Percentiles rank a stretch among this genome's conserved stretches.
phyloP scores from a whole-genome alignment of 108 stramenopile species.

The Nitzschia palea region DNA sequence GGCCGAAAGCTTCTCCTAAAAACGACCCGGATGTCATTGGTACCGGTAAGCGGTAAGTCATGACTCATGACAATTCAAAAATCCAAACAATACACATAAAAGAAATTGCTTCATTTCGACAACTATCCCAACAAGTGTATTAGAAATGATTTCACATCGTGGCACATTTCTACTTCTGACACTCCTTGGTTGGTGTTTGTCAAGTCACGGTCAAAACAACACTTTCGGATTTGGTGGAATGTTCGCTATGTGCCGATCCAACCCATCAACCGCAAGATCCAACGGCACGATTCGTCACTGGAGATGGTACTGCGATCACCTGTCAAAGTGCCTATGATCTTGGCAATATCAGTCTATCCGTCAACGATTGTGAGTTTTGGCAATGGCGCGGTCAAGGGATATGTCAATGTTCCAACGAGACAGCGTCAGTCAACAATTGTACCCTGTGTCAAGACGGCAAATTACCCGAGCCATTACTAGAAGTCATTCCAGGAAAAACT shows the following conservation, averaged over 20 bases:
- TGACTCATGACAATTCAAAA: too few relatives aligned
- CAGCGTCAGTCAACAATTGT: slow-evolving; percentile 17
- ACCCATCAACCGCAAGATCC: slow-evolving; percentile 12
- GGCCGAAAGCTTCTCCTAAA: too few relatives aligned
- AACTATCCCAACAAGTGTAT: too few relatives aligned
- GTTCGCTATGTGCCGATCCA: slow-evolving; percentile 17
- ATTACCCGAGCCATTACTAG: slow-evolving; percentile 19
- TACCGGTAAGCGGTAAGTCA: too few relatives aligned
- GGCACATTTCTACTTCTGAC: too few relatives aligned
- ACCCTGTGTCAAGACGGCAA: slow-evolving; percentile 27
- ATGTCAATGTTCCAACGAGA: slow-evolving; percentile 18
- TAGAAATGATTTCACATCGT: too few relatives aligned
- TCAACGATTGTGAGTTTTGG: slow-evolving; percentile 26
- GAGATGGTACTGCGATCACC: background rate
- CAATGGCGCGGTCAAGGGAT: slow-evolving; percentile 30
- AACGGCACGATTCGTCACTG: background rate
- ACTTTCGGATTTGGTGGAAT: slow-evolving; percentile 15
- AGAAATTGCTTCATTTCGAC: too few relatives aligned
- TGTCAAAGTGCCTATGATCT: slow-evolving; percentile 29
- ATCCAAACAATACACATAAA: too few relatives aligned
- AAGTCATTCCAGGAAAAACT: slow-evolving; percentile 3
- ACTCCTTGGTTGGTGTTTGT: too few relatives aligned
- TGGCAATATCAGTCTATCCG: slow-evolving; percentile 11
- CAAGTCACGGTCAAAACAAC: too few relatives aligned
- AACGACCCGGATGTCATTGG: too few relatives aligned